These are phyloP conservation scores for Dioscorea alata DNA, from an alignment of 106 monocot species.

Conservation along the genomic window DNA sequence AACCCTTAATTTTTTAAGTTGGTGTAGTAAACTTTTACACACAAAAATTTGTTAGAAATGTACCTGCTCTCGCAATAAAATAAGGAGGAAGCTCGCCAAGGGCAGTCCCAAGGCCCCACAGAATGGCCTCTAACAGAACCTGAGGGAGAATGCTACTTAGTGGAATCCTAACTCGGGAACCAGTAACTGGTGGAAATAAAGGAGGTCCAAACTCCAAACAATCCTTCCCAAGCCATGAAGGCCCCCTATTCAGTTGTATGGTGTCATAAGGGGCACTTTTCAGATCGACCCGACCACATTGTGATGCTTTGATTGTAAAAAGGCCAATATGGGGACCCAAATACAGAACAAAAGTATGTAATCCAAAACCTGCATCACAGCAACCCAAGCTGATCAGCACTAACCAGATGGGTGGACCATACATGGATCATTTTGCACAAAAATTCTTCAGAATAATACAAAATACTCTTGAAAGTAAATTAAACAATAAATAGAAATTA, in stretches of 20 bases:
- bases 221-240: constrained; percentile 95
- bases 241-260: constrained; percentile 61
- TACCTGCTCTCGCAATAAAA: constrained; percentile 97
- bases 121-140: constrained; percentile 83
- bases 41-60: constrained; percentile 2
- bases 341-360: constrained; percentile 97
- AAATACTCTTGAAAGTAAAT: too few species aligned
- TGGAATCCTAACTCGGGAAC: constrained; percentile 62
- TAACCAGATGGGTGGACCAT: not conserved
- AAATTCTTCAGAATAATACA: too few species aligned
- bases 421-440: too few species aligned
- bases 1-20: not conserved
- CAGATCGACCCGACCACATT: constrained; percentile 82
- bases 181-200: constrained; percentile 33
- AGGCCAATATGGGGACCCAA: constrained; percentile 91
- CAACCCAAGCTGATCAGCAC: not conserved
- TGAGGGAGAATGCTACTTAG: constrained; percentile 70
- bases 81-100: constrained; percentile 98
- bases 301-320: constrained; percentile 82
- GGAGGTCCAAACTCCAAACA: constrained; percentile 82
- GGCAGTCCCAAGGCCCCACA: constrained; percentile 97
- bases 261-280: constrained; percentile 94
- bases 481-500: too few species aligned
- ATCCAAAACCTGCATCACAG: constrained; percentile 73
- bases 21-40: not conserved